Percentiles rank a stretch among this genome's conserved stretches.
These are phyloP conservation scores for Wickerhamiella qilinensis DNA, from an alignment of 805 yeast species.

Conservation along the genomic window DNA sequence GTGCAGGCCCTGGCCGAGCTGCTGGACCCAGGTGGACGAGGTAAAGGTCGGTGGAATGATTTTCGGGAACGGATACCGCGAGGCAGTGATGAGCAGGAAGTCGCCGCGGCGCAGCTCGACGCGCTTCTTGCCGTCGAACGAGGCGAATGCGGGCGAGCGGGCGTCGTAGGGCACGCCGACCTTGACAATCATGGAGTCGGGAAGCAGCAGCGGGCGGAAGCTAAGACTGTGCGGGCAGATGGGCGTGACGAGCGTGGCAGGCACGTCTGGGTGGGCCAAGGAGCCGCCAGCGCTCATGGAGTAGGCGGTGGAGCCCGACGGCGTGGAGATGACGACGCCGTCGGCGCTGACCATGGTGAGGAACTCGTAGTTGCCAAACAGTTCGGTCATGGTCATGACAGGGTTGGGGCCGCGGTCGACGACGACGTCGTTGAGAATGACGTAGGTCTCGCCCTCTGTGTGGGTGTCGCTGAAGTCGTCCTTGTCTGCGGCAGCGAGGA, in stretches of 20 bases:
- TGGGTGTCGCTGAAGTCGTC: constrained; percentile 15
- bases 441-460: constrained; percentile 26
- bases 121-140: constrained; percentile 85
- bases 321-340: constrained; percentile 83
- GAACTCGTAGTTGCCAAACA: constrained; percentile 74
- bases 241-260: constrained; percentile 85
- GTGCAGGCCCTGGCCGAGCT: constrained; percentile 54
- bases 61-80: constrained; percentile 89
- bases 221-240: constrained; percentile 92
- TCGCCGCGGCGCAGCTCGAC: constrained; percentile 72
- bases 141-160: constrained; percentile 88
- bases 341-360: constrained; percentile 89
- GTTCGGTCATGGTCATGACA: constrained; percentile 72
- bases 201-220: constrained; percentile 79
- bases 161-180: constrained; percentile 71
- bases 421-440: constrained; percentile 77
- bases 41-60: constrained; percentile 38
- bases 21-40: constrained; percentile 68
- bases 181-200: constrained; percentile 78
- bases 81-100: constrained; percentile 69
- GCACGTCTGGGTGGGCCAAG: constrained; percentile 83
- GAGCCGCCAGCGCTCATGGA: constrained; percentile 93
- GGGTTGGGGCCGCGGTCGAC: constrained; percentile 93
- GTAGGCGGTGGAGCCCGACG: constrained; percentile 94
- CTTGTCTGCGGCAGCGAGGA: constrained; percentile 24